Evolutionary conservation across 1,284 basidiomycete species (phyloP).

Genomic region (Cryptococcus sp.): DNA sequence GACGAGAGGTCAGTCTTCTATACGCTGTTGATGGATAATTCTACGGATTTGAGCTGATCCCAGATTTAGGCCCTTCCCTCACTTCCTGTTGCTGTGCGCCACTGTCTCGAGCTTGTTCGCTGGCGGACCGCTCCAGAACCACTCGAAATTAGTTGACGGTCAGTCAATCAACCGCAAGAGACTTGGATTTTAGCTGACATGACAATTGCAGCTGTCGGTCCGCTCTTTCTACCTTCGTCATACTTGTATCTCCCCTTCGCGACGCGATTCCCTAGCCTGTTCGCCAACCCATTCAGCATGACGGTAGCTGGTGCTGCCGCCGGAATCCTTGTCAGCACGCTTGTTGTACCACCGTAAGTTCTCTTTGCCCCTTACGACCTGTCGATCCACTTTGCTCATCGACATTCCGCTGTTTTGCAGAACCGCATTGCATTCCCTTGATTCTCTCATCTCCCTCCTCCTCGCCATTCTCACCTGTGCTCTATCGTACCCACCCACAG

Average conservation of each 20-base stretch:
- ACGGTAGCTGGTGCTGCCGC: constrained; percentile 52
- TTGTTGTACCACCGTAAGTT: constrained; percentile 59
- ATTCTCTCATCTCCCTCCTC: constrained; percentile 71
- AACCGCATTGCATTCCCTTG: constrained; percentile 62
- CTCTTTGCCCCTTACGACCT: not conserved
- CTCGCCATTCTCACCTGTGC: constrained; percentile 75
- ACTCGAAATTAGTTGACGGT: constrained; percentile 69
- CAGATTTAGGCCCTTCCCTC: constrained; percentile 55
- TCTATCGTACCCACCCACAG: constrained; percentile 75
- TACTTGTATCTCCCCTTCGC: constrained; percentile 27
- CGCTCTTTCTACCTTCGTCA: constrained; percentile 35
- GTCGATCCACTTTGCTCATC: too few relatives aligned
- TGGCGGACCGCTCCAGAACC: constrained; percentile 65
- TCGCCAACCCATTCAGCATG: constrained; percentile 56
- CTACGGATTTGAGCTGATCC: constrained; percentile 8
- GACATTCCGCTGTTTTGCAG: constrained; percentile 9
- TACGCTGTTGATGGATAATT: too few relatives aligned
- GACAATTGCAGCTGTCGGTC: constrained; percentile 38
- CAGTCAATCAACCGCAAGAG: constrained; percentile 32
- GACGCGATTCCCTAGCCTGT: constrained; percentile 21
- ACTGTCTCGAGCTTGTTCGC: constrained; percentile 49
- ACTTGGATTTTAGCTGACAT: not conserved
- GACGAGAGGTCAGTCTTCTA: constrained; percentile 22
- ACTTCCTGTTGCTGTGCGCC: constrained; percentile 63
- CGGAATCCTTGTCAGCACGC: constrained; percentile 47